phyloP scores from a whole-genome alignment of 169 alveolate species.

The Eimeria maxima region DNA sequence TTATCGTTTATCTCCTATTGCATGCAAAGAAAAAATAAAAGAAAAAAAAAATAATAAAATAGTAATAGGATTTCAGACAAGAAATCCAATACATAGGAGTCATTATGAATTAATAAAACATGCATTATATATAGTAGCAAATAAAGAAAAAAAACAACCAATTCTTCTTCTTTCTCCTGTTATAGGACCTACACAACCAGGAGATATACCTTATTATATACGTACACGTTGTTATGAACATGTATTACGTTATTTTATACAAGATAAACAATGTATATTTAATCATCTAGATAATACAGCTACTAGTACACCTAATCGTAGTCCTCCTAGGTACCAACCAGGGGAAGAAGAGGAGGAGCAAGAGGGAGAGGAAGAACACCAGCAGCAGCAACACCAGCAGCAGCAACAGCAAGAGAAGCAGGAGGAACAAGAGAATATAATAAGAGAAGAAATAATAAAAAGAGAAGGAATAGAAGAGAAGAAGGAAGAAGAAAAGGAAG shows the following conservation, averaged over 20 bases:
- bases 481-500: no score
- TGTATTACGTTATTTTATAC: conserved; percentile 29
- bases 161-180: conserved; percentile 85
- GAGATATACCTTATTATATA: conserved; percentile 84
- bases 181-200: conserved; percentile 87
- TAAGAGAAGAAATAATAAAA: background rate
- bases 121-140: conserved; percentile 54
- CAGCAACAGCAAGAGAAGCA: no score
- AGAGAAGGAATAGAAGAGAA: no score
- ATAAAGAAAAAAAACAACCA: conserved; percentile 21
- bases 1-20: conserved; percentile 80
- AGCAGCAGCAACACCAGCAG: conserved; percentile 35
- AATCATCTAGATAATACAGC: conserved; percentile 1
- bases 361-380: no score
- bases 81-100: conserved; percentile 87
- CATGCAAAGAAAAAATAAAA: background rate
- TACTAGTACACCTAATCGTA: conserved; percentile 36
- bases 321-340: conserved; percentile 40
- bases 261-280: conserved; percentile 11
- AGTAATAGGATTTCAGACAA: conserved; percentile 87
- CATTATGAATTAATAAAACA: conserved; percentile 84
- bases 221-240: conserved; percentile 84
- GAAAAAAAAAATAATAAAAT: conserved; percentile 75
- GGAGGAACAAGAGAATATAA: no score
- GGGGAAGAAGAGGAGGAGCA: no score